Evolutionary conservation across 2,329 filamentous ascomycete genomes (phyloP).

Genomic region (Nigrospora sphaerica): DNA sequence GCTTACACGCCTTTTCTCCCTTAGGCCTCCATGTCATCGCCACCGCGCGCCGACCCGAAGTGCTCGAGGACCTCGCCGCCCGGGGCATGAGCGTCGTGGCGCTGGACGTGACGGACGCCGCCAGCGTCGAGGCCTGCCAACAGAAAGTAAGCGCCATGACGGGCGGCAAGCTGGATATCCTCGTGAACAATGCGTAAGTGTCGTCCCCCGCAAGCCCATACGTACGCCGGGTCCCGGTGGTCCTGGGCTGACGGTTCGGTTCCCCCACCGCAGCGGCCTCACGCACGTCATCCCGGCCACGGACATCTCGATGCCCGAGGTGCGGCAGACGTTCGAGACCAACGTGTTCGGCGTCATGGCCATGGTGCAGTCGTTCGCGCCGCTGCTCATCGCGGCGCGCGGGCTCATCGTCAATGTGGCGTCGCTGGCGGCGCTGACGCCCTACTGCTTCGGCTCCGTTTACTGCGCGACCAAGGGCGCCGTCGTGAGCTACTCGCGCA

Average conservation of each 20-base stretch:
- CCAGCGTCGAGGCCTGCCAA: conserved; percentile 42
- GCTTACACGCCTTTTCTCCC: no score
- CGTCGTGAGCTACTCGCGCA: conserved; percentile 40
- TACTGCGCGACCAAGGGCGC: conserved; percentile 46
- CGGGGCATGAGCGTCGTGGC: conserved; percentile 41
- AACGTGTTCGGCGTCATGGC: conserved; percentile 49
- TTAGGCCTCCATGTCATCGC: conserved; percentile 48
- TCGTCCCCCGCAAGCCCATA: neutral
- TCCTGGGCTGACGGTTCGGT: neutral
- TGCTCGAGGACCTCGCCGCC: conserved; percentile 36
- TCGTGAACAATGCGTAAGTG: conserved; percentile 52
- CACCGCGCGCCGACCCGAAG: conserved; percentile 42
- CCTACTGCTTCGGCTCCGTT: conserved; percentile 40
- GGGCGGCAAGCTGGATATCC: conserved; percentile 46
- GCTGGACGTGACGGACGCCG: conserved; percentile 45
- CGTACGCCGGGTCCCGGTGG: neutral
- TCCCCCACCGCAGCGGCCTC: conserved; percentile 27
- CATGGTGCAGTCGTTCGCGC: conserved; percentile 38
- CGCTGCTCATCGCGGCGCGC: conserved; percentile 35
- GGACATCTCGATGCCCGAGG: conserved; percentile 41
- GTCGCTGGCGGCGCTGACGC: conserved; percentile 35
- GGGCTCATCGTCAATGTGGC: conserved; percentile 46
- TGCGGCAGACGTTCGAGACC: conserved; percentile 42
- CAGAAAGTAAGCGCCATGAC: conserved; percentile 39
- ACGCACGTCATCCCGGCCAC: conserved; percentile 38